A percentile compares a stretch with the other conserved stretches of the same genome.
phyloP scores from a whole-genome alignment of 2,329 filamentous ascomycete species.

The Ascochyta rabiei region DNA sequence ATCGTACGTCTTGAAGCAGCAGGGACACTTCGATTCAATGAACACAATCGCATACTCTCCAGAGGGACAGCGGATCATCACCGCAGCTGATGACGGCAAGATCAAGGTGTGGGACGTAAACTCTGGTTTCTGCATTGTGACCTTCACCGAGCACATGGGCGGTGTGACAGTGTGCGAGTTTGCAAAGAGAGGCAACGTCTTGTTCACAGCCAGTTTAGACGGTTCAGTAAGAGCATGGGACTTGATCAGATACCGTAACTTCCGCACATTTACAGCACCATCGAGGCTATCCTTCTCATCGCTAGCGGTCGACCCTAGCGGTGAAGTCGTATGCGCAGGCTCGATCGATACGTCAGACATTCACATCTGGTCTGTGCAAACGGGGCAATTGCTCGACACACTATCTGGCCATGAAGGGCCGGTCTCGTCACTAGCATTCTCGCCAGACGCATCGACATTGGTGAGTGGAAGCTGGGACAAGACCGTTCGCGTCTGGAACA shows the following conservation, averaged over 20 bases:
- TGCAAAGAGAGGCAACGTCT: slow-evolving; percentile 89
- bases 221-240: slow-evolving; percentile 97
- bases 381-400: slow-evolving; percentile 89
- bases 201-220: slow-evolving; percentile 94
- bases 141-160: slow-evolving; percentile 95
- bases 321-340: slow-evolving; percentile 93
- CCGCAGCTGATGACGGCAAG: slow-evolving; percentile 94
- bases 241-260: slow-evolving; percentile 93
- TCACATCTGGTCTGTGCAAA: slow-evolving; percentile 98
- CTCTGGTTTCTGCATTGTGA: slow-evolving; percentile 97
- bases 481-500: slow-evolving; percentile 93
- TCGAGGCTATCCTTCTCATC: slow-evolving; percentile 91
- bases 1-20: slow-evolving; percentile 97
- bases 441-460: slow-evolving; percentile 81
- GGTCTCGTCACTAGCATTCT: slow-evolving; percentile 85
- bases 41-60: slow-evolving; percentile 93
- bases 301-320: slow-evolving; percentile 94
- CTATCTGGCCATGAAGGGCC: slow-evolving; percentile 93
- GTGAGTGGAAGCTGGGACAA: slow-evolving; percentile 96
- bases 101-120: slow-evolving; percentile 98
- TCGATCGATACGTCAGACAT: slow-evolving; percentile 97
- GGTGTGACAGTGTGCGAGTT: slow-evolving; percentile 95
- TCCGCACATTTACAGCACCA: slow-evolving; percentile 94
- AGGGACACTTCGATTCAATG: slow-evolving; percentile 95
- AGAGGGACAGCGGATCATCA: slow-evolving; percentile 90